Conservation (phyloP, 139 green algal genomes). For the Chlamydomonas sp. region DNA sequence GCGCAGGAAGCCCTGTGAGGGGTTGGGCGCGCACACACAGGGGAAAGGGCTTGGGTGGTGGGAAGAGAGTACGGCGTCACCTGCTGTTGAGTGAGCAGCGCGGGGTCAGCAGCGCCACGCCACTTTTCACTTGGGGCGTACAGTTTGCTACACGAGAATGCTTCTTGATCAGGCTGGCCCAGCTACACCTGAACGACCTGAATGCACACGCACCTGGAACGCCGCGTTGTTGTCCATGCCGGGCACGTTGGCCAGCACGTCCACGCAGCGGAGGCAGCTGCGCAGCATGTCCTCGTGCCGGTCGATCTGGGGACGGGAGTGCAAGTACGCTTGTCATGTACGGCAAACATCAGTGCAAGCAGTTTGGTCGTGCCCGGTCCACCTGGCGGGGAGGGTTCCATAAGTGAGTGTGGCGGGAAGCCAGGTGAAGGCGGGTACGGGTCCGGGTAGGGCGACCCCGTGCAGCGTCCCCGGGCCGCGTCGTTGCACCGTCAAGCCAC, state of each 20-base stretch:
- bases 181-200: neutral
- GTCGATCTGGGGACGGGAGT: conserved; percentile 73
- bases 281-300: conserved; percentile 97
- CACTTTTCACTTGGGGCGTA: no score
- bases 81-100: no score
- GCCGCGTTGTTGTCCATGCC: conserved; percentile 46
- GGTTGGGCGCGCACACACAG: no score
- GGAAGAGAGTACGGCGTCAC: neutral
- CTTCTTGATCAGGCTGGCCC: no score
- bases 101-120: no score
- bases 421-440: neutral
- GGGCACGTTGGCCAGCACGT: conserved; percentile 78
- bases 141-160: no score
- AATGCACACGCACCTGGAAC: conserved; percentile 63
- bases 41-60: neutral
- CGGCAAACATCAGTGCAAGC: neutral
- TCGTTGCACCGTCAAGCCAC: no score
- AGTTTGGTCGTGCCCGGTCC: neutral
- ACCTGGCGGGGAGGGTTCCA: neutral
- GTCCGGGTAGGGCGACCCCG: neutral
- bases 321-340: neutral
- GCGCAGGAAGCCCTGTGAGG: conserved; percentile 63
- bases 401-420: neutral
- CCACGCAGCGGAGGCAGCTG: conserved; percentile 85
- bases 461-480: no score